Conservation (phyloP, 306 rosid genomes). For the Cucurbita ficifolia region DNA sequence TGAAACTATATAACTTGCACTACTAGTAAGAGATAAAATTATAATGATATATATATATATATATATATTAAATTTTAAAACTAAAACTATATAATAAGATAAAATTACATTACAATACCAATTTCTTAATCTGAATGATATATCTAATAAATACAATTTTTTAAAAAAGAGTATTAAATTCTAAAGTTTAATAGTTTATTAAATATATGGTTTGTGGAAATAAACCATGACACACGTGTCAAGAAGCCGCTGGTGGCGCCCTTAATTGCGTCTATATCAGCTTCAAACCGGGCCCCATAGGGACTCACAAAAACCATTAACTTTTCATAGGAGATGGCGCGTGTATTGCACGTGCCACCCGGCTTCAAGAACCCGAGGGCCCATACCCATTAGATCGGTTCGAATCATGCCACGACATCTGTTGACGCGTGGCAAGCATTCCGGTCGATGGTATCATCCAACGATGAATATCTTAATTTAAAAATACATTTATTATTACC, state of each 20-base stretch:
- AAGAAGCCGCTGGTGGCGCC: too few species aligned
- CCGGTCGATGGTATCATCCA: background rate
- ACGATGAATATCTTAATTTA: background rate
- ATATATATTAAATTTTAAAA: too few species aligned
- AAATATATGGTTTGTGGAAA: background rate
- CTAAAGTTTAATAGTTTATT: background rate
- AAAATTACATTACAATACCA: too few species aligned
- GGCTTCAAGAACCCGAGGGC: background rate
- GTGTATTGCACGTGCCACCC: background rate
- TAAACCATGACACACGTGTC: background rate
- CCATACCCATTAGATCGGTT: background rate
- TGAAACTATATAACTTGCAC: too few species aligned
- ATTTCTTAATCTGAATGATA: too few species aligned
- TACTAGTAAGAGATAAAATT: too few species aligned
- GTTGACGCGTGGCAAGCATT: background rate
- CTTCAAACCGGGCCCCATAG: background rate
- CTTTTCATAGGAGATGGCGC: background rate
- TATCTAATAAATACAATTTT: too few species aligned
- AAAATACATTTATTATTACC: background rate
- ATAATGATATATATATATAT: too few species aligned
- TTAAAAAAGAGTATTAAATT: too few species aligned
- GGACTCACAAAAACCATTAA: background rate
- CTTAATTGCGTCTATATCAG: background rate
- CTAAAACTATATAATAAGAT: too few species aligned
- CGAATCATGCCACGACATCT: background rate